A percentile compares a stretch with the other conserved stretches of the same genome.
Evolutionary conservation across 2,329 filamentous ascomycete species (phyloP).

Genomic region (Aureobasidium sp.): DNA sequence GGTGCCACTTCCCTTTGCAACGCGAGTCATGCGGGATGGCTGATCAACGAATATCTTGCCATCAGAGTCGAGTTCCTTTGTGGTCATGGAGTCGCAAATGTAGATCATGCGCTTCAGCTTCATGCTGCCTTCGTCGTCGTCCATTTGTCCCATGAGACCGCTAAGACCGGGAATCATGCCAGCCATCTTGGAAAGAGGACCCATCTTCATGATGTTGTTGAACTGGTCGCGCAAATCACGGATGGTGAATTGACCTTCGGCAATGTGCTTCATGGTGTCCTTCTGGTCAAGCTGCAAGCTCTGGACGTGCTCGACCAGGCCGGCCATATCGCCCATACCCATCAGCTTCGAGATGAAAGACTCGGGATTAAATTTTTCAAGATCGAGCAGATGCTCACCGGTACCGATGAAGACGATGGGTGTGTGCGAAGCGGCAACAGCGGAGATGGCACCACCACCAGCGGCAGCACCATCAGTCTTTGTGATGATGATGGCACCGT

Average conservation of each 20-base stretch:
- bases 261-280: slow-evolving; percentile 99
- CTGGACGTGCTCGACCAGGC: slow-evolving; percentile 96
- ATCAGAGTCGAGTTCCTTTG: slow-evolving; percentile 94
- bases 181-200: slow-evolving; percentile 95
- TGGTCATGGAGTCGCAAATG: slow-evolving; percentile 98
- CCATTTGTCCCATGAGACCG: slow-evolving; percentile 94
- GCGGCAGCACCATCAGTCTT: slow-evolving; percentile 98
- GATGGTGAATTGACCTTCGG: slow-evolving; percentile 95
- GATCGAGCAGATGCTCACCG: slow-evolving; percentile 95
- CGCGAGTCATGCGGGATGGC: slow-evolving; percentile 90
- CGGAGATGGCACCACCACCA: slow-evolving; percentile 97
- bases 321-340: slow-evolving; percentile 97
- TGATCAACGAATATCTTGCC: slow-evolving; percentile 96
- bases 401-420: slow-evolving; percentile 99
- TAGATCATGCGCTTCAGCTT: slow-evolving; percentile 99
- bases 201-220: slow-evolving; percentile 99
- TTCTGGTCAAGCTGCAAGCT: slow-evolving; percentile 96
- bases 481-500: slow-evolving; percentile 98
- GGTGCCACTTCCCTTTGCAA: slow-evolving; percentile 91
- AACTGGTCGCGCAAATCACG: slow-evolving; percentile 96
- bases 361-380: slow-evolving; percentile 93
- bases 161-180: slow-evolving; percentile 98
- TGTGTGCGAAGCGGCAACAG: slow-evolving; percentile 95
- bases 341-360: slow-evolving; percentile 95
- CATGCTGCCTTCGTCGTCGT: slow-evolving; percentile 93